Evolutionary conservation across 768 basidiomycete species (phyloP).

Genomic region (Lactarius evosmus): DNA sequence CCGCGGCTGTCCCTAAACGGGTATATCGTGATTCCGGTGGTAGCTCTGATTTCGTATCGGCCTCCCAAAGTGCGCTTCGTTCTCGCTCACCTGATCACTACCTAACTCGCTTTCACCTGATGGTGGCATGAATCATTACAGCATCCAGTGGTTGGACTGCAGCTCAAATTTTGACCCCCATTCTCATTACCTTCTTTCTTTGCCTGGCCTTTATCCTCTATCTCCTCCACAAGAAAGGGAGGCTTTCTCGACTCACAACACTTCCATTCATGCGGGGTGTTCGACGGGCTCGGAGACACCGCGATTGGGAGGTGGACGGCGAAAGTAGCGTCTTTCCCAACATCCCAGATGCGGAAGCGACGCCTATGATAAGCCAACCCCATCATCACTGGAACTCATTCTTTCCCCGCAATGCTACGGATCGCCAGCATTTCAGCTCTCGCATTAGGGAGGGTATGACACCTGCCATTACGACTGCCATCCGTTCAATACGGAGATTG

Average conservation of each 20-base stretch:
- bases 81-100: not conserved
- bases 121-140: conserved; percentile 22
- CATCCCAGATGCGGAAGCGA: conserved; percentile 12
- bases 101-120: conserved; percentile 8
- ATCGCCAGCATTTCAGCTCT: conserved; percentile 2
- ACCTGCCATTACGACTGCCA: not conserved
- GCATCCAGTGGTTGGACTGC: conserved; percentile 15
- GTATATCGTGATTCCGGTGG: conserved; percentile 9
- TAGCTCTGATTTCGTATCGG: not conserved
- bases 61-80: conserved; percentile 16
- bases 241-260: conserved; percentile 5
- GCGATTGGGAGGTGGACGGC: conserved; percentile 8
- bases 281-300: conserved; percentile 9
- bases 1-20: conserved; percentile 14
- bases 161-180: conserved; percentile 20
- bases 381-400: conserved; percentile 3
- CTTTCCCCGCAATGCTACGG: not conserved
- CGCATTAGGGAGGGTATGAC: conserved; percentile 1
- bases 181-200: conserved; percentile 5
- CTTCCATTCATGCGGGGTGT: conserved; percentile 11
- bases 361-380: conserved; percentile 15
- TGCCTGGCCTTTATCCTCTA: conserved; percentile 8
- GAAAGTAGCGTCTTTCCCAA: not conserved
- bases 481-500: conserved; percentile 15
- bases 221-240: conserved; percentile 8